Evolutionary conservation across 352 stramenopile genomes (phyloP), one percentile per base, ranked within the genome.

Genomic region (Globisporangium takayamanum): DNA sequence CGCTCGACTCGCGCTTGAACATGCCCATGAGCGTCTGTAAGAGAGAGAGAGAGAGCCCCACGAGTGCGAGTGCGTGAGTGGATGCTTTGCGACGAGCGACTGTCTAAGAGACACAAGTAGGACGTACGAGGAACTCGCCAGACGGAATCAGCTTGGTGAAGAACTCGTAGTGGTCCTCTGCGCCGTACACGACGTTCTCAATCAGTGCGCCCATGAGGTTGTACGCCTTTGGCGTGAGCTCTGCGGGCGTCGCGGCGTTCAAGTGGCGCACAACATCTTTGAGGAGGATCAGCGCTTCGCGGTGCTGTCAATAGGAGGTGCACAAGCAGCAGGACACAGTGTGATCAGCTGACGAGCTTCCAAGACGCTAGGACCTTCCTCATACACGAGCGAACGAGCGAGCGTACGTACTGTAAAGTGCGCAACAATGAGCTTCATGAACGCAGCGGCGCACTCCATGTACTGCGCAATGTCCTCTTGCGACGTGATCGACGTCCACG

Each of bases 181-280:
- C 81, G 18, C 81, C 80, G 15, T 78, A 75, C 1, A 94, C 83
- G 10, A 92, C 77, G 22, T 89, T 88, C 63, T 91, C 81, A 28
- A 94, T 92, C 6, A 92, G 57, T 0, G 77, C 70, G 7, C 82
- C 80, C 3, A 94, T 67, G 20, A 87, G 45, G 50, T 89, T 85
- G 66, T 87, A 92, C 30, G 80, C 67, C 57, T 79, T 78, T 0
- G 78, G 47, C 8, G 79, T 89, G 0, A 90, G 70, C 18, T 85
- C 69, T 16, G 87, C 67, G 0, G 75, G 68, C 2, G 68, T 79
- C 22, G 84, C 80, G 2, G 73, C 60, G 12, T 92, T 87, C 51
- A 97, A 37, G 41, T 95, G 85, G 1, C 75, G 73, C n/a, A 94
- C 75, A n/a, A 95, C 76, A 55, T 95, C 84, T 36, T 87, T 84